A percentile compares a stretch with the other conserved stretches of the same genome.
These are phyloP conservation scores for Rhodotorula sp. DNA, from an alignment of 1,284 basidiomycete genomes.

Conservation along the genomic window DNA sequence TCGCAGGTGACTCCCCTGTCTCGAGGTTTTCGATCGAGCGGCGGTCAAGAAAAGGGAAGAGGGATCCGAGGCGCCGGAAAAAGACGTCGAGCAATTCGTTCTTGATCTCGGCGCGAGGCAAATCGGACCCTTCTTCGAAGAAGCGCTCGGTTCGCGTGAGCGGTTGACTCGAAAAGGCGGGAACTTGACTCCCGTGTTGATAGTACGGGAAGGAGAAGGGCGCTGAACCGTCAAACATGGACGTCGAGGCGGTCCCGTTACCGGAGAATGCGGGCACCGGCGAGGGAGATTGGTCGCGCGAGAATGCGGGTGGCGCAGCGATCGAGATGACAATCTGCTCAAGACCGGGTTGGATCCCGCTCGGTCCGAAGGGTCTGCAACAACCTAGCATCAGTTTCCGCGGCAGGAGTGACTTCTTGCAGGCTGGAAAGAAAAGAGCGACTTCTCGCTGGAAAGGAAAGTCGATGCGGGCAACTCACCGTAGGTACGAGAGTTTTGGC, in stretches of 20 bases:
- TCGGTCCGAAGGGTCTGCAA: slow-evolving; percentile 6
- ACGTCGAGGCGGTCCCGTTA: neutral
- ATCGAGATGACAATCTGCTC: slow-evolving; percentile 11
- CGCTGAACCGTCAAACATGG: neutral
- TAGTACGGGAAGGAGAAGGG: neutral
- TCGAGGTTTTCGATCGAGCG: neutral
- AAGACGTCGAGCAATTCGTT: slow-evolving; percentile 3
- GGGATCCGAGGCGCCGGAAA: slow-evolving; percentile 2
- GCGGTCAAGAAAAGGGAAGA: slow-evolving; percentile 11
- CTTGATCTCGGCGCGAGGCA: slow-evolving; percentile 1
- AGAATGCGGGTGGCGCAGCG: slow-evolving; percentile 8
- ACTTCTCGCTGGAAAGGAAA: too few species aligned
- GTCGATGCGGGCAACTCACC: neutral
- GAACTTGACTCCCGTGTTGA: slow-evolving; percentile 4
- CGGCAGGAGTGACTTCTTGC: too few species aligned
- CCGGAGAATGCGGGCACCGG: neutral
- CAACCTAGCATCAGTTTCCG: neutral
- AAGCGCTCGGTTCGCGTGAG: slow-evolving; percentile 3
- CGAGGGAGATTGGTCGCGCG: slow-evolving; percentile 6
- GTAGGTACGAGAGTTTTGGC: slow-evolving; percentile 1
- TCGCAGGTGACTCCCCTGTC: neutral
- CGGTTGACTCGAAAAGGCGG: neutral
- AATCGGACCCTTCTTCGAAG: slow-evolving; percentile 13
- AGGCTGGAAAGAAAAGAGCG: too few species aligned
- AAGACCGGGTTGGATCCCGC: slow-evolving; percentile 11